Percentiles rank a stretch among this genome's conserved stretches.
These are phyloP conservation scores for Codiaeum variegatum DNA, from an alignment of 441 rosid species.

Conservation along the genomic window DNA sequence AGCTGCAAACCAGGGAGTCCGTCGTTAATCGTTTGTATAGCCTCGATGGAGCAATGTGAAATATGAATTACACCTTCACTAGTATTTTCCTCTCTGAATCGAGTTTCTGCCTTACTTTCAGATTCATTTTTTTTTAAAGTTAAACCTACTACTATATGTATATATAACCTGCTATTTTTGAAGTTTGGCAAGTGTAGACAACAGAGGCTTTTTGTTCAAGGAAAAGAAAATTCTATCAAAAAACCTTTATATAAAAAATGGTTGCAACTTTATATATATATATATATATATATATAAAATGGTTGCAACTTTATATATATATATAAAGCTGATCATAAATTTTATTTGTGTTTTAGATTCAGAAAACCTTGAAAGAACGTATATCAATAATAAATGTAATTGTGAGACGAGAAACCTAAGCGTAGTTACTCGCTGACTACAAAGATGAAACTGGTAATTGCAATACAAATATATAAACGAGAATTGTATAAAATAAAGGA, in stretches of 20 bases:
- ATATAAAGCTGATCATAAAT: no score
- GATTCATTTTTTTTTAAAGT: no score
- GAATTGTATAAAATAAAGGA: neutral
- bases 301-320: no score
- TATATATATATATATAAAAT: no score
- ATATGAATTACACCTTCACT: neutral
- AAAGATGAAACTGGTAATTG: neutral
- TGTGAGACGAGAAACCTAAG: neutral
- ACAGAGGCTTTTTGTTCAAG: neutral
- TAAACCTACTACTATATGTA: neutral
- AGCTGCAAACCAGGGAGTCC: slow-evolving; percentile 27
- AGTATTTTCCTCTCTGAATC: neutral
- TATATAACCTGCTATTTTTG: neutral
- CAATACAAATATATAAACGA: neutral
- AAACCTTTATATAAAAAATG: no score
- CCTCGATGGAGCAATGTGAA: neutral
- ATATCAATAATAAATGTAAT: no score
- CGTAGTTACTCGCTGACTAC: neutral
- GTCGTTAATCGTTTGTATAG: neutral
- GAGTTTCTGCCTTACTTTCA: neutral
- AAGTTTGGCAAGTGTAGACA: neutral
- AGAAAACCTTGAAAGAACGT: no score
- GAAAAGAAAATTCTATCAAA: no score
- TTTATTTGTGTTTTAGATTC: no score
- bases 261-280: no score